phyloP scores from a whole-genome alignment of 495 filamentous ascomycete genomes.

The Trichocladium uniseriatum region DNA sequence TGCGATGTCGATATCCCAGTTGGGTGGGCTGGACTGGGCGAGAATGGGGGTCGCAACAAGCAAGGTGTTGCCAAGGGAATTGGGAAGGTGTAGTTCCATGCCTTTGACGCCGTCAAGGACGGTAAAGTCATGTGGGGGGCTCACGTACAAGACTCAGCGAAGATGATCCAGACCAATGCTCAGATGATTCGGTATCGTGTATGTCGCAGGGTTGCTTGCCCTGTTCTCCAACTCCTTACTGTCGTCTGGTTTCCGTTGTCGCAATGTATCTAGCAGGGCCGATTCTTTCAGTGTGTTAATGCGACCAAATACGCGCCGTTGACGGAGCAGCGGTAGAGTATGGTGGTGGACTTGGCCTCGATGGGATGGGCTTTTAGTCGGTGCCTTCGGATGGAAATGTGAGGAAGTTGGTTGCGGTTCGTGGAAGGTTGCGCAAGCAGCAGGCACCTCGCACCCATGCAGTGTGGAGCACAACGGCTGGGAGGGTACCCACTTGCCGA shows the following conservation, averaged over 20 bases:
- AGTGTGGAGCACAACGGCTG: background rate
- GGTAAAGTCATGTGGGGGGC: constrained; percentile 7
- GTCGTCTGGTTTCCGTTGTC: background rate
- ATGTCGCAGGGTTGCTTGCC: background rate
- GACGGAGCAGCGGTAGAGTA: background rate
- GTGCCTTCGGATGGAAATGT: background rate
- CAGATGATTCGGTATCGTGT: constrained; percentile 11
- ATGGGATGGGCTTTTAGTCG: background rate
- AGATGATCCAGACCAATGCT: constrained; percentile 1
- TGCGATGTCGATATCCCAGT: too few relatives aligned
- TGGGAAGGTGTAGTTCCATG: background rate
- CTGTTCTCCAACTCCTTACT: background rate
- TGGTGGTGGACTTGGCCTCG: background rate
- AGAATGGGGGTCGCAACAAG: background rate
- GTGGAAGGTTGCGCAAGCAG: constrained; percentile 1
- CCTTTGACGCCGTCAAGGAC: background rate
- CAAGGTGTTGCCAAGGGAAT: background rate
- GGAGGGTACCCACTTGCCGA: constrained; percentile 1
- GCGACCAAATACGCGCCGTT: background rate
- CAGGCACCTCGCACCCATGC: background rate
- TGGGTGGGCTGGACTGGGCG: too few relatives aligned
- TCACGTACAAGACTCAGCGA: background rate
- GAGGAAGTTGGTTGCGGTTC: background rate
- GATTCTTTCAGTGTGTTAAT: background rate
- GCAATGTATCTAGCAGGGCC: background rate